Percentiles rank a stretch among this genome's conserved stretches.
phyloP scores from a whole-genome alignment of 805 yeast species.

The Wickerhamiella dianesei region DNA sequence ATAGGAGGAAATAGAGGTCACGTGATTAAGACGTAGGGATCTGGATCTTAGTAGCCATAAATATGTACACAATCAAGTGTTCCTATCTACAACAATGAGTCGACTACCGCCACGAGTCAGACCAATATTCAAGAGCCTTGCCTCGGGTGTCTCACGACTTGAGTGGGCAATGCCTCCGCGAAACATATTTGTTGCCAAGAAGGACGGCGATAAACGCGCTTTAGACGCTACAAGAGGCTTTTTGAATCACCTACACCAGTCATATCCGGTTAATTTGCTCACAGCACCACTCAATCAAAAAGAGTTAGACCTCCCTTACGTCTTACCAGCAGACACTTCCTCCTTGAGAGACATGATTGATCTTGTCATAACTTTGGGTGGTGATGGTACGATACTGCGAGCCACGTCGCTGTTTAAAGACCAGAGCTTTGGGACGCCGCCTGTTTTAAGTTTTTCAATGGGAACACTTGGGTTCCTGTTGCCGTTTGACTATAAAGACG shows the following conservation, averaged over 20 bases:
- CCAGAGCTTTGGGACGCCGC: slow-evolving; percentile 51
- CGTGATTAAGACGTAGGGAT: no score
- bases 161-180: slow-evolving; percentile 61
- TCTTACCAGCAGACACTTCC: slow-evolving; percentile 31
- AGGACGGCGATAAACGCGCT: slow-evolving; percentile 62
- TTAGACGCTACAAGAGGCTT: slow-evolving; percentile 53
- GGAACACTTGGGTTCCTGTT: slow-evolving; percentile 84
- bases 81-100: background rate
- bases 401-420: slow-evolving; percentile 70
- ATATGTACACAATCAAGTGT: no score
- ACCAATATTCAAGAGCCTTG: slow-evolving; percentile 8
- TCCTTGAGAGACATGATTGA: slow-evolving; percentile 45
- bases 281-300: slow-evolving; percentile 61
- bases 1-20: no score
- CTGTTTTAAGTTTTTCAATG: slow-evolving; percentile 73
- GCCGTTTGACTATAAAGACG: slow-evolving; percentile 67
- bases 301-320: slow-evolving; percentile 34
- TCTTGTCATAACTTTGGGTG: slow-evolving; percentile 78
- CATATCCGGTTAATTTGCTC: slow-evolving; percentile 61
- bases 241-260: slow-evolving; percentile 41
- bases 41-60: no score
- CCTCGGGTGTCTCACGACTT: slow-evolving; percentile 23
- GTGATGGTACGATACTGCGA: slow-evolving; percentile 84
- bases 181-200: slow-evolving; percentile 69
- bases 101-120: slow-evolving; percentile 11